phyloP scores from a whole-genome alignment of 352 stramenopile species.

The Globisporangium apiculatum region DNA sequence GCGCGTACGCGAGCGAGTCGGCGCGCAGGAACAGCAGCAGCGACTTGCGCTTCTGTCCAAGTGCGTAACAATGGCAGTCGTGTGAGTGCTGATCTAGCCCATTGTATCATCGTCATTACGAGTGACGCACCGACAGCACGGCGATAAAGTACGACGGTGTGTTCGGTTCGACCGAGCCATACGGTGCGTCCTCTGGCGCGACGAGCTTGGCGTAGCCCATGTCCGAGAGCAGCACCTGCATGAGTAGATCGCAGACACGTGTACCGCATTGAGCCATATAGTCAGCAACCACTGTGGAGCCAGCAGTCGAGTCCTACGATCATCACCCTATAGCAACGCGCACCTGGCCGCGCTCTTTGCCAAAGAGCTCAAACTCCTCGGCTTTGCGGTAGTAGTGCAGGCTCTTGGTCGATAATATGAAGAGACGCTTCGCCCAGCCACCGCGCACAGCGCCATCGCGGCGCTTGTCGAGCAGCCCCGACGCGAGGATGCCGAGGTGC shows the following conservation, averaged over 20 bases:
- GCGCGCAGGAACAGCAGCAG: conserved; percentile 75
- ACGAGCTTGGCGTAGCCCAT: conserved; percentile 77
- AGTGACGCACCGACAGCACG: conserved; percentile 54
- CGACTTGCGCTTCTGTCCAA: conserved; percentile 59
- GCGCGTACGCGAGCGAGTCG: conserved; percentile 62
- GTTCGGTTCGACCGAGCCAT: conserved; percentile 56
- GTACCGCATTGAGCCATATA: not conserved
- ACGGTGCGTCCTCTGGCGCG: conserved; percentile 62
- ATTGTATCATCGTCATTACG: not conserved
- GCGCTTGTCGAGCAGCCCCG: conserved; percentile 71
- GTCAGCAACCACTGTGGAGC: too few relatives aligned
- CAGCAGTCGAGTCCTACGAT: not conserved
- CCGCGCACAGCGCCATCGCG: conserved; percentile 76
- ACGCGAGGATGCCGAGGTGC: conserved; percentile 70
- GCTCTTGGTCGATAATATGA: conserved; percentile 74
- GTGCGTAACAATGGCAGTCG: not conserved
- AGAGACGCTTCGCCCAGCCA: conserved; percentile 74
- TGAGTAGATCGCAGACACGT: too few relatives aligned
- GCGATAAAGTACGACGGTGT: conserved; percentile 54
- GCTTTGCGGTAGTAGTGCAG: conserved; percentile 83
- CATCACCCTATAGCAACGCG: not conserved
- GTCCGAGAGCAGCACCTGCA: conserved; percentile 43
- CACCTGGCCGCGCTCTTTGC: conserved; percentile 73
- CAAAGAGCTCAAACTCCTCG: conserved; percentile 78
- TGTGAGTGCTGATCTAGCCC: not conserved